Percentiles rank a stretch among this genome's conserved stretches.
These are phyloP conservation scores for Fusarium ramigenum DNA, from an alignment of 2,329 filamentous ascomycete genomes.

Conservation along the genomic window DNA sequence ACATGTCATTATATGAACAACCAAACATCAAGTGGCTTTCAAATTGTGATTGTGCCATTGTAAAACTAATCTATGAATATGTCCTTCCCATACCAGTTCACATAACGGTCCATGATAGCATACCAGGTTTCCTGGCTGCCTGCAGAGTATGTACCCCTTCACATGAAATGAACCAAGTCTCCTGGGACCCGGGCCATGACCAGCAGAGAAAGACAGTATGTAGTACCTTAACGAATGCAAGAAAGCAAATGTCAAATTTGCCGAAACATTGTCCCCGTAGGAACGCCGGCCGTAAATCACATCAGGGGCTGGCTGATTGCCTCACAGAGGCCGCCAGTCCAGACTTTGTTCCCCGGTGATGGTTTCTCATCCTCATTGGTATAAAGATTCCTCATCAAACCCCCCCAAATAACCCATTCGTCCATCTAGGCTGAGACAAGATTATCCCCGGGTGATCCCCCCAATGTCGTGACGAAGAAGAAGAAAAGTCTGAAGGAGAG, in stretches of 20 bases:
- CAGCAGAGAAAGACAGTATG: constrained; percentile 24
- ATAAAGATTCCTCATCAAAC: constrained; percentile 43
- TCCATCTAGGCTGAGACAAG: constrained; percentile 44
- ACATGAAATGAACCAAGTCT: constrained; percentile 1
- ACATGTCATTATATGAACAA: neutral
- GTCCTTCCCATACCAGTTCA: constrained; percentile 13
- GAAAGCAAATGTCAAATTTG: constrained; percentile 47
- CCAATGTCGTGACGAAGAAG: constrained; percentile 45
- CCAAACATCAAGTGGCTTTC: constrained; percentile 19
- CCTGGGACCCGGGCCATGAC: neutral
- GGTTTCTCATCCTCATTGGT: constrained; percentile 45
- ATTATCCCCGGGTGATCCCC: constrained; percentile 40
- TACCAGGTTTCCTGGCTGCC: constrained; percentile 5
- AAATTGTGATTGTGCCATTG: constrained; percentile 45
- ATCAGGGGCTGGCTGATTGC: constrained; percentile 34
- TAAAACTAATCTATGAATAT: constrained; percentile 45
- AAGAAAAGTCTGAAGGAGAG: constrained; percentile 50
- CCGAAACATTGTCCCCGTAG: constrained; percentile 42
- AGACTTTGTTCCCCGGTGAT: constrained; percentile 34
- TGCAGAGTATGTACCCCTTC: constrained; percentile 11
- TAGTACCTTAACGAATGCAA: constrained; percentile 41
- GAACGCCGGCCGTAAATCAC: constrained; percentile 42
- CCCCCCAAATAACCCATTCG: constrained; percentile 39
- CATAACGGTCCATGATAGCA: constrained; percentile 13
- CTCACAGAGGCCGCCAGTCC: constrained; percentile 40